phyloP scores from a whole-genome alignment of 805 yeast species.

The Blastobotrys parvus region DNA sequence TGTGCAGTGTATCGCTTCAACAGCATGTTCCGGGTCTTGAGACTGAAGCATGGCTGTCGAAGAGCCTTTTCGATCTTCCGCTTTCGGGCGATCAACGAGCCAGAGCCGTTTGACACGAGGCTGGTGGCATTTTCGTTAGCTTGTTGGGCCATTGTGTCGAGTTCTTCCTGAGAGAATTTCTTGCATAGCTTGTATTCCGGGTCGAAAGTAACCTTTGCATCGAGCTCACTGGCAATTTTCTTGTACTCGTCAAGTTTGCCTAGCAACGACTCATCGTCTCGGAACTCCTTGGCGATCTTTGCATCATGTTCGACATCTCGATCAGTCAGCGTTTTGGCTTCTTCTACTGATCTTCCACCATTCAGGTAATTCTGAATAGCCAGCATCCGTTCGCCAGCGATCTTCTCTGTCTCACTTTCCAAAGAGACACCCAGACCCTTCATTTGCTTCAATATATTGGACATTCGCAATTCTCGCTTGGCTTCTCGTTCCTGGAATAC shows the following conservation, averaged over 20 bases:
- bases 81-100: constrained; percentile 27
- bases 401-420: constrained; percentile 25
- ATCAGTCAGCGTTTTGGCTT: constrained; percentile 54
- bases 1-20: constrained; percentile 46
- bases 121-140: constrained; percentile 16
- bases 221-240: constrained; percentile 27
- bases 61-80: constrained; percentile 38
- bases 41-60: constrained; percentile 28
- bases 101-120: constrained; percentile 22
- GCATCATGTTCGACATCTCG: constrained; percentile 35
- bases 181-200: constrained; percentile 34
- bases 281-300: constrained; percentile 27
- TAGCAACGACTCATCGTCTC: constrained; percentile 18
- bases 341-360: constrained; percentile 49
- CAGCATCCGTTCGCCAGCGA: constrained; percentile 47
- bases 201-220: constrained; percentile 42
- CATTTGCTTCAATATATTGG: constrained; percentile 29
- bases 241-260: constrained; percentile 31
- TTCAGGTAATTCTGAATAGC: constrained; percentile 45
- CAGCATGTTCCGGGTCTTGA: constrained; percentile 31
- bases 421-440: constrained; percentile 16
- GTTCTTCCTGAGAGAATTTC: constrained; percentile 31
- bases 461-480: constrained; percentile 28
- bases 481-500: constrained; percentile 34
- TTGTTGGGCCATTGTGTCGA: constrained; percentile 21